Evolutionary conservation across 805 yeast species (phyloP), one percentile per base, ranked within the genome.

Genomic region (Tetrapisispora nanseiensis): DNA sequence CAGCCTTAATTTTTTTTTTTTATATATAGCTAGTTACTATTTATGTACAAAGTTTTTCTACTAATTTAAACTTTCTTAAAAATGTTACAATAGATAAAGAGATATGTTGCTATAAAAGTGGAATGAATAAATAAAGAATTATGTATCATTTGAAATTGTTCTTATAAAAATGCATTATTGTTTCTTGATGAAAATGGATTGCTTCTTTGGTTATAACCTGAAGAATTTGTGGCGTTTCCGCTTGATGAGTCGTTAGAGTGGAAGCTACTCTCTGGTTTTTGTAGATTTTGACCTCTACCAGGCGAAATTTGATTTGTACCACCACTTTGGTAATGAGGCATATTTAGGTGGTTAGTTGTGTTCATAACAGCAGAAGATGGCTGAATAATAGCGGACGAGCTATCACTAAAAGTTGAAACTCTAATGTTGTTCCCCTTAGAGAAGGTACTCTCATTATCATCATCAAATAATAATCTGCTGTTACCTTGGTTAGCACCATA

Each of bases 221-320:
- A 47, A 36, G 45, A 51, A 6, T 45, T 39, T 36, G 40, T 37
- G 18, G 48, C 37, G 35, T 45, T 39, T 22, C 29, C 37, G 6
- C 29, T 15, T 20, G 43, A 36, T 31, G 31, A 21, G n/a, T 15
- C 45, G 9, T 49, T 48, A 33, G 45, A 52, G 43, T 52, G 58
- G 36, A 61, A 59, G 37, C 59, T 54, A 33, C 54, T 51, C 41
- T 61, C 65, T 13, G 65, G 65, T 40, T 56, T 58, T 39, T 47
- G 46, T 35, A 61, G 40, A 37, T 51, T 50, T 33, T 46, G 46
- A 15, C 39, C 39, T 22, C 31, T 40, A 4, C 31, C 28, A 18
- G 43, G 39, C 10, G 34, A 48, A 1, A 42, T 44, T 10, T 31
- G 32, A 23, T 22, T 30, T 2, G 49, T 46, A 12, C 48, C 45